A percentile compares a stretch with the other conserved stretches of the same genome.
These are phyloP conservation scores for Leishmania mexicana DNA, from an alignment of 208 protist genomes.

Conservation along the genomic window DNA sequence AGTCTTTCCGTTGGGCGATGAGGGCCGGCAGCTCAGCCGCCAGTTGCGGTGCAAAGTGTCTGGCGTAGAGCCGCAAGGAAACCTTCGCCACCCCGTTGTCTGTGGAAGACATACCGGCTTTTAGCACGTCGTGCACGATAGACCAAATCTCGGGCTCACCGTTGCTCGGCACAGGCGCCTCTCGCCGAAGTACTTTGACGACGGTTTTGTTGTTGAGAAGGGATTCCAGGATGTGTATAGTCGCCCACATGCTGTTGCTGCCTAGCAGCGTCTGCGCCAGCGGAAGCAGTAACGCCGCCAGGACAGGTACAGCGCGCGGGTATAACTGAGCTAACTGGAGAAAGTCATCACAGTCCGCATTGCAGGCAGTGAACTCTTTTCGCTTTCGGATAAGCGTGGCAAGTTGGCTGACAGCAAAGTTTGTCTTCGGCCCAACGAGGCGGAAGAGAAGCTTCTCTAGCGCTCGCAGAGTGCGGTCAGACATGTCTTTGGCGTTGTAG, in stretches of 20 bases:
- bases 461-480: not conserved
- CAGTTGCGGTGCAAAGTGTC: conserved; percentile 5
- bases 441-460: conserved; percentile 7
- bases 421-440: conserved; percentile 7
- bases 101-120: not conserved
- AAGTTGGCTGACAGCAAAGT: conserved; percentile 17
- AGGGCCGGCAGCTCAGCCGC: not conserved
- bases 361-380: not conserved
- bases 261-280: not conserved
- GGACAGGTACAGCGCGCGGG: not conserved
- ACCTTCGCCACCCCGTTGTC: not conserved
- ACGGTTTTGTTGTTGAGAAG: not conserved
- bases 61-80: not conserved
- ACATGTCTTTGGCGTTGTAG: conserved; percentile 30
- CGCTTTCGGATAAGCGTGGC: conserved; percentile 6
- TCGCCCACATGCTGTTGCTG: not conserved
- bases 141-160: not conserved
- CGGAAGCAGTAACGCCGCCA: not conserved
- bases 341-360: not conserved
- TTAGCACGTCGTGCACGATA: not conserved
- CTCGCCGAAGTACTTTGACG: not conserved
- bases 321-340: not conserved
- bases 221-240: not conserved
- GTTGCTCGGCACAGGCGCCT: not conserved
- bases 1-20: conserved; percentile 15